A percentile compares a stretch with the other conserved stretches of the same genome.
Evolutionary conservation across 352 stramenopile species (phyloP).

Genomic region (Thalassiosira mediterranea): DNA sequence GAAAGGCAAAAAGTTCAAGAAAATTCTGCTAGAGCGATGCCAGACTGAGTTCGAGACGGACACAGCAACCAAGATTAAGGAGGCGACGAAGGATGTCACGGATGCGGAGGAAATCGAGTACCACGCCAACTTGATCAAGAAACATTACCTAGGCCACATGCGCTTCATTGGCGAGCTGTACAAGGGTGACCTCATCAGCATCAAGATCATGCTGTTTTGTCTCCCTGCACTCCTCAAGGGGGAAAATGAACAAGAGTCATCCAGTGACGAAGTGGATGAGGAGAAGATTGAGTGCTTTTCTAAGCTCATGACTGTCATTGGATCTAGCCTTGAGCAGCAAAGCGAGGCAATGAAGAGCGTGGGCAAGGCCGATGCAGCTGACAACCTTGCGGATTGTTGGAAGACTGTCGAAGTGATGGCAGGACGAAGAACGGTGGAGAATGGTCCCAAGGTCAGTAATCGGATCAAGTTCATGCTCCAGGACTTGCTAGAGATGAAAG

Average conservation of each 20-base stretch:
- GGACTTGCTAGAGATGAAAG: conserved; percentile 80
- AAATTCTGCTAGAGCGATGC: conserved; percentile 90
- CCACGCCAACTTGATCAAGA: conserved; percentile 71
- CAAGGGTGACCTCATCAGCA: conserved; percentile 93
- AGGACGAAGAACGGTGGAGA: conserved; percentile 45
- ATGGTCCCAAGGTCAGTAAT: conserved; percentile 59
- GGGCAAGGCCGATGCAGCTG: conserved; percentile 87
- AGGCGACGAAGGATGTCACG: conserved; percentile 71
- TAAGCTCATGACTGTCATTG: conserved; percentile 93
- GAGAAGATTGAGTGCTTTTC: conserved; percentile 95
- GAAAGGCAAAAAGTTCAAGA: conserved; percentile 92
- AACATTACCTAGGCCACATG: conserved; percentile 91
- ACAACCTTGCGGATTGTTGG: conserved; percentile 88
- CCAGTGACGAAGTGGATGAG: conserved; percentile 86
- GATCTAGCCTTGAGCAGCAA: conserved; percentile 88
- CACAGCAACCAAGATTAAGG: conserved; percentile 81
- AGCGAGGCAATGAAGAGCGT: conserved; percentile 72
- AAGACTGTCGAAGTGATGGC: conserved; percentile 88
- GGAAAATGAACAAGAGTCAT: conserved; percentile 19
- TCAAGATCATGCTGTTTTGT: conserved; percentile 93
- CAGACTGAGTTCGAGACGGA: conserved; percentile 94
- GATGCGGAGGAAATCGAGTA: conserved; percentile 71
- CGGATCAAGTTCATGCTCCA: conserved; percentile 84
- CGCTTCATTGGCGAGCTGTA: conserved; percentile 96
- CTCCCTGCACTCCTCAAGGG: conserved; percentile 73